A percentile compares a stretch with the other conserved stretches of the same genome.
phyloP scores from a whole-genome alignment of 2,329 filamentous ascomycete species.

The Juglanconis juglandina region DNA sequence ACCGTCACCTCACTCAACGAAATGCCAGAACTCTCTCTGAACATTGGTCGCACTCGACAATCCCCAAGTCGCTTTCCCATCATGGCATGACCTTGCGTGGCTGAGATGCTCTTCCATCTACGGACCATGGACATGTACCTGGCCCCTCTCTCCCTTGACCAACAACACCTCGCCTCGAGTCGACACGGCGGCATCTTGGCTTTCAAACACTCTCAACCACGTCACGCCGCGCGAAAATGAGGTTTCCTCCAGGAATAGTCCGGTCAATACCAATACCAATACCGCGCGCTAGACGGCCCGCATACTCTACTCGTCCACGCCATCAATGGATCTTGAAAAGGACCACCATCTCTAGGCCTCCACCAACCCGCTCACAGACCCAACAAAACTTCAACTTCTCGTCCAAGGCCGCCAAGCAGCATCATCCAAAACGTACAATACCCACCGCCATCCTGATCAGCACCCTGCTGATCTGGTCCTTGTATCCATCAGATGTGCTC shows the following conservation, averaged over 20 bases:
- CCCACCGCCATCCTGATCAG: constrained; percentile 30
- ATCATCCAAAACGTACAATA: constrained; percentile 19
- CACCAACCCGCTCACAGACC: neutral
- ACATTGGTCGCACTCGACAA: neutral
- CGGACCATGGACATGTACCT: neutral
- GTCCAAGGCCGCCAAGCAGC: constrained; percentile 8
- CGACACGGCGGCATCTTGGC: neutral
- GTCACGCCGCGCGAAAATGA: constrained; percentile 1
- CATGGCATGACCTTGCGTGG: neutral
- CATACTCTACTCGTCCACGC: neutral
- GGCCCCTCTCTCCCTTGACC: neutral
- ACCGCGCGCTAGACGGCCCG: neutral
- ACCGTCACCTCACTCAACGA: neutral
- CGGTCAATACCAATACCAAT: neutral
- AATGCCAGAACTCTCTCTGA: neutral
- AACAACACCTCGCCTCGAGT: neutral
- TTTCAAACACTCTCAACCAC: neutral
- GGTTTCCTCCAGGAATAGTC: neutral
- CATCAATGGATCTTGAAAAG: constrained; percentile 3
- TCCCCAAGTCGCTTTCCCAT: neutral
- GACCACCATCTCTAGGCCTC: neutral
- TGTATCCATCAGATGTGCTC: constrained; percentile 37
- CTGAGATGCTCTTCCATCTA: neutral
- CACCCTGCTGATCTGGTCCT: constrained; percentile 35
- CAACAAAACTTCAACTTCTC: constrained; percentile 22